Evolutionary conservation across 2,329 filamentous ascomycete species (phyloP).

Genomic region (Didymella sp.): DNA sequence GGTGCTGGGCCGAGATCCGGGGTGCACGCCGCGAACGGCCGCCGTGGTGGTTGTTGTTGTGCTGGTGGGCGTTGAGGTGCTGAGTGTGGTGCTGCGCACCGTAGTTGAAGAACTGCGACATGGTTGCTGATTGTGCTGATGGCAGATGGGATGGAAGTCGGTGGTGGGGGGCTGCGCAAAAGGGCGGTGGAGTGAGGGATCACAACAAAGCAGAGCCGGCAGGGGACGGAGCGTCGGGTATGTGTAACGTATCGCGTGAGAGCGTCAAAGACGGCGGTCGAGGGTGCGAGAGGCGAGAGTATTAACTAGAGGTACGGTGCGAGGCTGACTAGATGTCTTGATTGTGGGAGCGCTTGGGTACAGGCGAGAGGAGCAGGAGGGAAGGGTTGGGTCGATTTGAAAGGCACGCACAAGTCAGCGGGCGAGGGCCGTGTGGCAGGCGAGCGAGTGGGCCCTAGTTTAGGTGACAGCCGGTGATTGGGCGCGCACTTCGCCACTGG

Average conservation of each 20-base stretch:
- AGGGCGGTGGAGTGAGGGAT: slow-evolving; percentile 23
- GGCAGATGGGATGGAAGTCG: slow-evolving; percentile 26
- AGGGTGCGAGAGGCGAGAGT: slow-evolving; percentile 20
- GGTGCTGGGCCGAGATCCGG: slow-evolving; percentile 79
- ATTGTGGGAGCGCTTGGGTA: slow-evolving; percentile 20
- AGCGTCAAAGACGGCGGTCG: slow-evolving; percentile 22
- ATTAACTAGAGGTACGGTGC: slow-evolving; percentile 36
- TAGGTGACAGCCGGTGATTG: slow-evolving; percentile 7
- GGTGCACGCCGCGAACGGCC: slow-evolving; percentile 86
- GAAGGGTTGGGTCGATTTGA: slow-evolving; percentile 26
- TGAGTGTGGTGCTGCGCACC: slow-evolving; percentile 54
- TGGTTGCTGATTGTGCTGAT: slow-evolving; percentile 40
- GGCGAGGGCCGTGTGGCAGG: slow-evolving; percentile 21
- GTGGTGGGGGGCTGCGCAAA: slow-evolving; percentile 28
- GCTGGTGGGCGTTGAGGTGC: slow-evolving; percentile 64
- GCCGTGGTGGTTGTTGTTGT: slow-evolving; percentile 68
- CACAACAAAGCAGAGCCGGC: slow-evolving; percentile 37
- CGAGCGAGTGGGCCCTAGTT: slow-evolving; percentile 13
- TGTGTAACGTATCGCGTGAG: slow-evolving; percentile 17
- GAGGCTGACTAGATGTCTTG: slow-evolving; percentile 33
- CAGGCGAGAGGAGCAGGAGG: slow-evolving; percentile 25
- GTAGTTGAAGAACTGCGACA: slow-evolving; percentile 60
- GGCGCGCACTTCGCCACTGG: slow-evolving; percentile 25
- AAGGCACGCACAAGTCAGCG: slow-evolving; percentile 26
- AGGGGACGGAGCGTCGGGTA: slow-evolving; percentile 12